Base-by-base conservation (phyloP, 176 grass and related monocot genomes). In the Oryza punctata region DNA sequence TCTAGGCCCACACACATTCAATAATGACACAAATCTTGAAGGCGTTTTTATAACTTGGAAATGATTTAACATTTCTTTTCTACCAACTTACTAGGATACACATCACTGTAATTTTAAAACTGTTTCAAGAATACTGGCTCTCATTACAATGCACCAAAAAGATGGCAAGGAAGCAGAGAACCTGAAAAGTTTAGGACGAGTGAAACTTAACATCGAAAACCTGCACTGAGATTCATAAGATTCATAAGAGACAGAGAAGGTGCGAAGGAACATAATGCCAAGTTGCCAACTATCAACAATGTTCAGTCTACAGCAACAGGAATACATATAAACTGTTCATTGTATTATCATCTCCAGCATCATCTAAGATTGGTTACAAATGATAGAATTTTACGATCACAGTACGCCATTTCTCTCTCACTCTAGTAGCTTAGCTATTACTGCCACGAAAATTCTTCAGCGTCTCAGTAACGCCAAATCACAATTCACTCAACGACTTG, bases 241-340 rank as follows among this genome's bases (percentile, higher is more conserved):
- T 50, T 12, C 41, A 65, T 41, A 70, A 75, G 63, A 41, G 63
- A 12, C 3, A 60, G 21, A 16, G 33, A 26, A 32, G 3, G 32
- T 0, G 32, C n/a, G 2, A 32, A 32, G 4, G 32, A 32, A 32
- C 32, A 32, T 32, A 32, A 32, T 66, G 16, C 32, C 37, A 67
- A 21, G n/a, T 38, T 40, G 25, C 69, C 69, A 72, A 32, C n/a
- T 32, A 87, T 46, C 38, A 23, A 78, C 69, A 38, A 69, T 64
- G 49, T 83, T 79, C 80, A 87, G 43, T 29, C 79, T 86, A 78
- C 73, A 73, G 33, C 24, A 4, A 64, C 63, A 83, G 37, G 25
- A 54, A 80, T 75, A 70, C 80, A 84, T 63, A 81, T 70, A 63
- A 40, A 24, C 65, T 75, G 38, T 83, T 84, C 68, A 87, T 75